These are phyloP conservation scores for Prorocentrum cordatum DNA, from an alignment of 169 alveolate genomes.

Conservation along the genomic window DNA sequence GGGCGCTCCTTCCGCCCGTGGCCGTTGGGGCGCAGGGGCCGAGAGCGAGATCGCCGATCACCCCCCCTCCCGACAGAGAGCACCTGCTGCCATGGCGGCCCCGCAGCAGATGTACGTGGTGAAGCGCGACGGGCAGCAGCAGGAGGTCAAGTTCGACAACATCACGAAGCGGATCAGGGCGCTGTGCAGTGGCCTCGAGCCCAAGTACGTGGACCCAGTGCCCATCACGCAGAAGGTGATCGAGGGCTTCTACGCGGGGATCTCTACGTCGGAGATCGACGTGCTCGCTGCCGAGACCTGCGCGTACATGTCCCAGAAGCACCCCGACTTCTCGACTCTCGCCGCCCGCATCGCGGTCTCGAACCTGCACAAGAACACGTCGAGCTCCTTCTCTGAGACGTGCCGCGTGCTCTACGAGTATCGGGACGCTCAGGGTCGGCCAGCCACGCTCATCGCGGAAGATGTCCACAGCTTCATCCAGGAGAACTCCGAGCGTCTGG, in stretches of 20 bases:
- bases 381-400: constrained; percentile 84
- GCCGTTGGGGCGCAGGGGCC: too few relatives aligned
- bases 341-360: constrained; percentile 96
- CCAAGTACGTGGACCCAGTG: constrained; percentile 48
- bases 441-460: neutral
- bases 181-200: constrained; percentile 29
- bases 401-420: neutral
- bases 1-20: too few relatives aligned
- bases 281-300: constrained; percentile 97
- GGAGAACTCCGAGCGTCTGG: constrained; percentile 3
- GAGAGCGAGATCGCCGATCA: too few relatives aligned
- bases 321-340: constrained; percentile 92
- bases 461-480: constrained; percentile 27
- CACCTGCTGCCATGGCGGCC: too few relatives aligned
- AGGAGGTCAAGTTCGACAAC: constrained; percentile 73
- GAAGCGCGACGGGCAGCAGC: constrained; percentile 72
- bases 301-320: constrained; percentile 97
- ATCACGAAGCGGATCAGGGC: constrained; percentile 65
- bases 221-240: constrained; percentile 71
- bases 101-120: constrained; percentile 72
- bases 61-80: too few relatives aligned
- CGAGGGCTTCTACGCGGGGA: constrained; percentile 72
- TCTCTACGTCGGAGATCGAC: constrained; percentile 80
- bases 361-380: constrained; percentile 94
- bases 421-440: constrained; percentile 16